phyloP scores from a whole-genome alignment of 257 asterid genomes.

The Datura wrightii region DNA sequence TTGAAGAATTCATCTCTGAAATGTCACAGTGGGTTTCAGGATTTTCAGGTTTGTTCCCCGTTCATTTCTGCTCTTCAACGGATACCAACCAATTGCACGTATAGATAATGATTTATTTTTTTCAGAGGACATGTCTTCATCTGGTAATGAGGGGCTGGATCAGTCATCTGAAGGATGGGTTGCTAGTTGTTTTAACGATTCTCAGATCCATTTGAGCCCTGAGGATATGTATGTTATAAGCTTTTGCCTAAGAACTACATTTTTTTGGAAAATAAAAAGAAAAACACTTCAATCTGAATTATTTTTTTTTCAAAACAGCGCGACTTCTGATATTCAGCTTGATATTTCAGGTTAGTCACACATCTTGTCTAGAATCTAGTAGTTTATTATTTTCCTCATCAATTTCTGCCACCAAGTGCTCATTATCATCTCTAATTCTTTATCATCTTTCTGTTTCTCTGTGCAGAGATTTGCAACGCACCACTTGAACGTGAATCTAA shows the following conservation, averaged over 20 bases:
- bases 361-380: background rate
- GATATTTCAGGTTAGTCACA: constrained; percentile 55
- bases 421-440: constrained; percentile 6
- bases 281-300: constrained; percentile 28
- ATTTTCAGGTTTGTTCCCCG: constrained; percentile 47
- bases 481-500: constrained; percentile 51
- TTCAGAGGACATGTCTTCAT: constrained; percentile 41
- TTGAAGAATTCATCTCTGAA: constrained; percentile 39
- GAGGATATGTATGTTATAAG: constrained; percentile 63
- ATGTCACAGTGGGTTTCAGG: constrained; percentile 53
- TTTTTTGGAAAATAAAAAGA: background rate
- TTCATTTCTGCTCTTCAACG: background rate
- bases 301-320: constrained; percentile 43
- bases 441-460: constrained; percentile 5
- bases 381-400: background rate
- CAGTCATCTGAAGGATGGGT: constrained; percentile 86
- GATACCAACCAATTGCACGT: constrained; percentile 20
- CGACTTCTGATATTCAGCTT: constrained; percentile 61
- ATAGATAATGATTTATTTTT: background rate
- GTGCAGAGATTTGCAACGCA: constrained; percentile 60
- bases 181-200: constrained; percentile 71
- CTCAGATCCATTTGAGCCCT: constrained; percentile 44
- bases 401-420: background rate
- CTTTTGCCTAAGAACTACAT: constrained; percentile 23
- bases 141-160: constrained; percentile 60